A percentile compares a stretch with the other conserved stretches of the same genome.
Evolutionary conservation across 192 early-diverging fungal species (phyloP).

Genomic region (Linnemannia exigua): DNA sequence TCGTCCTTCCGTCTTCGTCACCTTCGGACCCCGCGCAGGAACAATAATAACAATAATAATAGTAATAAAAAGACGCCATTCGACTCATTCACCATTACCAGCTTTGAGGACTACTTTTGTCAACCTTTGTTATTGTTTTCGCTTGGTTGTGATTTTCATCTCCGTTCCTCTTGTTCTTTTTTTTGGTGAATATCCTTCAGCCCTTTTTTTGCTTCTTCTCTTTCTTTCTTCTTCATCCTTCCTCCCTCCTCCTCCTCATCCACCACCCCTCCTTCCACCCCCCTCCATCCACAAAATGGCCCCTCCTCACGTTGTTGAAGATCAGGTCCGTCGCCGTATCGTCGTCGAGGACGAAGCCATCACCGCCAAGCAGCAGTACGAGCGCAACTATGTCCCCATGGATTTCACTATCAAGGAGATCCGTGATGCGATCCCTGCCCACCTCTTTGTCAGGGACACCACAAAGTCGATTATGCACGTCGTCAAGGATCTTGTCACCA

Average conservation of each 20-base stretch:
- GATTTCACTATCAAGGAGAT: conserved; percentile 92
- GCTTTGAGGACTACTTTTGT: conserved; percentile 9
- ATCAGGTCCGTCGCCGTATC: conserved; percentile 31
- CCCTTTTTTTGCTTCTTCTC: neutral
- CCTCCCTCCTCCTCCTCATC: neutral
- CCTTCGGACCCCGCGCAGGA: neutral
- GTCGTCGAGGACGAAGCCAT: conserved; percentile 32
- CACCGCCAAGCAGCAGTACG: conserved; percentile 38
- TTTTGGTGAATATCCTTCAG: conserved; percentile 1
- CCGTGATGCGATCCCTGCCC: conserved; percentile 89
- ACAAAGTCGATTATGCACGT: conserved; percentile 87
- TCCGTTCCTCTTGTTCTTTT: neutral
- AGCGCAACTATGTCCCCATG: conserved; percentile 70
- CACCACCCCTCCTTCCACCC: neutral
- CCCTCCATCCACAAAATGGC: conserved; percentile 18
- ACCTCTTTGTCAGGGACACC: conserved; percentile 91
- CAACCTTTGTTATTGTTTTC: neutral
- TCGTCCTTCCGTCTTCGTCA: neutral
- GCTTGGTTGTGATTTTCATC: neutral
- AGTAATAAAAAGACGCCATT: neutral
- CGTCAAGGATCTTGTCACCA: conserved; percentile 79
- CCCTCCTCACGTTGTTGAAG: conserved; percentile 39
- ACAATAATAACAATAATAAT: neutral
- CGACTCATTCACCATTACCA: neutral
- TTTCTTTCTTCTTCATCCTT: neutral